Evolutionary conservation across 495 filamentous ascomycete genomes (phyloP).

Genomic region (Penicillium arizonense): DNA sequence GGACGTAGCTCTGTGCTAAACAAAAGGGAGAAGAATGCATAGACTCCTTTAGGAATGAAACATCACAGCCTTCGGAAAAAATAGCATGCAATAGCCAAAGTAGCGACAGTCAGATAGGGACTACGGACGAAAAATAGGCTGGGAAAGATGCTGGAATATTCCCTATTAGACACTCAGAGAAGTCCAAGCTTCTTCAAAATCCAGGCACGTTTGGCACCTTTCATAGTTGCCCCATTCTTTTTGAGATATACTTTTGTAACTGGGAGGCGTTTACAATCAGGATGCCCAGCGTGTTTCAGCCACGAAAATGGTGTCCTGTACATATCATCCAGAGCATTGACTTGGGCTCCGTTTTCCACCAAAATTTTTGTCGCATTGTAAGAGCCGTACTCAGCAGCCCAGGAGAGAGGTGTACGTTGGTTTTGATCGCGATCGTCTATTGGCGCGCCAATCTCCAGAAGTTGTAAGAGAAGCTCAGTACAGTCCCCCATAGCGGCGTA

Average conservation of each 20-base stretch:
- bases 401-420: slow-evolving; percentile 8
- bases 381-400: slow-evolving; percentile 3
- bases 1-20: too few relatives aligned
- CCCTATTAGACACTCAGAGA: background rate
- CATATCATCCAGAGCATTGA: slow-evolving; percentile 9
- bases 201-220: background rate
- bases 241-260: background rate
- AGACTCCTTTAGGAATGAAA: too few relatives aligned
- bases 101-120: too few relatives aligned
- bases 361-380: background rate
- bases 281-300: background rate
- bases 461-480: slow-evolving; percentile 3
- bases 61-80: too few relatives aligned
- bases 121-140: too few relatives aligned
- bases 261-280: background rate
- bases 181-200: background rate
- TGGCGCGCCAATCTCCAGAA: background rate
- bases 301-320: slow-evolving; percentile 5
- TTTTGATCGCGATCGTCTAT: slow-evolving; percentile 7
- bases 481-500: slow-evolving; percentile 11
- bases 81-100: too few relatives aligned
- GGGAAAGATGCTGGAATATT: too few relatives aligned
- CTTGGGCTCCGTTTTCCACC: slow-evolving; percentile 4
- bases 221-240: background rate
- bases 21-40: too few relatives aligned